Percentiles rank a stretch among this genome's conserved stretches.
phyloP scores from a whole-genome alignment of 1,284 basidiomycete genomes.

The Ganoderma lingzhi region DNA sequence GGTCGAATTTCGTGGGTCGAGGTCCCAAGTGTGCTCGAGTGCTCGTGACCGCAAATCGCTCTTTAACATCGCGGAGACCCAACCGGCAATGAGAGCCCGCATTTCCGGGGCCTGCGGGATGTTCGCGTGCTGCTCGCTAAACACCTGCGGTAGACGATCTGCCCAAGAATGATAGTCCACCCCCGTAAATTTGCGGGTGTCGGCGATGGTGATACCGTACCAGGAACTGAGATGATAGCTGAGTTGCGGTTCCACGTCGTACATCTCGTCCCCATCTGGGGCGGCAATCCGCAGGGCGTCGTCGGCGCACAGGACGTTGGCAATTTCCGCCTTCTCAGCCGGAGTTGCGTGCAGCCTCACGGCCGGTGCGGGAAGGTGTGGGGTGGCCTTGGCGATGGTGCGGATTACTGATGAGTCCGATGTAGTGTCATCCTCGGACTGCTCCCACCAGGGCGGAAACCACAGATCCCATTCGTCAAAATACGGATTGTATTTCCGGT shows the following conservation, averaged over 20 bases:
- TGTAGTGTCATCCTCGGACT: too few relatives aligned
- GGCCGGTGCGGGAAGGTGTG: too few relatives aligned
- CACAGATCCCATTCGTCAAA: not conserved
- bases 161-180: not conserved
- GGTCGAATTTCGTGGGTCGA: not conserved
- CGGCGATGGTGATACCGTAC: not conserved
- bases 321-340: too few relatives aligned
- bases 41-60: not conserved
- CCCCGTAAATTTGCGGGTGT: not conserved
- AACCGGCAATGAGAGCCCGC: not conserved
- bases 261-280: too few relatives aligned
- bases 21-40: not conserved
- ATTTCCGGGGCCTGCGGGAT: too few relatives aligned
- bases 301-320: too few relatives aligned
- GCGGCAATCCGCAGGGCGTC: too few relatives aligned
- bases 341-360: too few relatives aligned
- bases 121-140: not conserved
- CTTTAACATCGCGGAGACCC: not conserved
- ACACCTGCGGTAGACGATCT: not conserved
- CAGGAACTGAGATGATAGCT: not conserved
- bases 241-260: too few relatives aligned
- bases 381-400: too few relatives aligned
- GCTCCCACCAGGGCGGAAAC: not conserved
- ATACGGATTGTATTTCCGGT: not conserved
- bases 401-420: too few relatives aligned